Evolutionary conservation across 2,329 filamentous ascomycete species (phyloP).

Genomic region (Botrytis deweyae): DNA sequence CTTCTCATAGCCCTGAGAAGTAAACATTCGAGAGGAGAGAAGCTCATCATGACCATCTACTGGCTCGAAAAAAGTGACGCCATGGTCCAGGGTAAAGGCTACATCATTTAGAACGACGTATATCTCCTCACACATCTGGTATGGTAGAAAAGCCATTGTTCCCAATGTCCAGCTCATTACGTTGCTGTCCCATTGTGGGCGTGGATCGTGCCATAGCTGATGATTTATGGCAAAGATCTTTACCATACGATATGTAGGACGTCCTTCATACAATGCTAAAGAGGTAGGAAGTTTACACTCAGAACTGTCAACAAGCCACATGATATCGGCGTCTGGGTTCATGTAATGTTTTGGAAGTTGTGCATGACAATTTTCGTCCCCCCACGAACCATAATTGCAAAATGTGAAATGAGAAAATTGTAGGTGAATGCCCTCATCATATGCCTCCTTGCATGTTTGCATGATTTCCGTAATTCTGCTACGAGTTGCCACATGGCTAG

Average conservation of each 20-base stretch:
- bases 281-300: not conserved
- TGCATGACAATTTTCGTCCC: not conserved
- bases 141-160: not conserved
- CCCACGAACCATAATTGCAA: not conserved
- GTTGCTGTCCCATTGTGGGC: not conserved
- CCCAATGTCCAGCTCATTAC: not conserved
- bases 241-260: not conserved
- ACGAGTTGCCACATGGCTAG: not conserved
- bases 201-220: not conserved
- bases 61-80: not conserved
- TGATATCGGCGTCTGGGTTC: constrained; percentile 6
- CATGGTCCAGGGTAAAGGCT: not conserved
- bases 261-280: not conserved
- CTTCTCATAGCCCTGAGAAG: not conserved
- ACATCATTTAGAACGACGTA: not conserved
- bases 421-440: not conserved
- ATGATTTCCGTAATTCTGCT: constrained; percentile 12
- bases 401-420: constrained; percentile 3
- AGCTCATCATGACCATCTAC: not conserved
- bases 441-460: constrained; percentile 6
- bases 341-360: constrained; percentile 15
- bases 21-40: not conserved
- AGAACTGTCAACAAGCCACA: not conserved
- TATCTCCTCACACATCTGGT: constrained; percentile 11
- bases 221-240: constrained; percentile 7